phyloP scores from a whole-genome alignment of 73 alveolate species.

The Breviolum minutum region DNA sequence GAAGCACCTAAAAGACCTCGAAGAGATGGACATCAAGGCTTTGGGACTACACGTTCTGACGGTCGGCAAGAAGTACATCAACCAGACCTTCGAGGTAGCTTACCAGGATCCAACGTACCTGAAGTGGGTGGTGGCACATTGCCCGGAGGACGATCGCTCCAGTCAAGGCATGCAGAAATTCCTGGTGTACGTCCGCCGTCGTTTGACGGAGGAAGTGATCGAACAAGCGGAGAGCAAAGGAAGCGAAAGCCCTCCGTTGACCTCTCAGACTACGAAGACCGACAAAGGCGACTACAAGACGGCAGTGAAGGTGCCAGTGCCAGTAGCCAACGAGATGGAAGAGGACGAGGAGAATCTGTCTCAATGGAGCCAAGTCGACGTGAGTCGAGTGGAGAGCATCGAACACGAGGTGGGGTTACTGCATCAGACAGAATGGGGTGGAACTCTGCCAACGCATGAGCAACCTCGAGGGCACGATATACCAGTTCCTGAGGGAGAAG shows the following conservation, averaged over 20 bases:
- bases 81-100: neutral
- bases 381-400: too few species aligned
- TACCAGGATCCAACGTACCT: neutral
- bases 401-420: too few species aligned
- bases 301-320: neutral
- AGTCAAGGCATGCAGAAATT: neutral
- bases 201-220: neutral
- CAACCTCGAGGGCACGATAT: neutral
- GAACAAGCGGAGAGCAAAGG: neutral
- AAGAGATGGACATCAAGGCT: neutral
- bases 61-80: neutral
- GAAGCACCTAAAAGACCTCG: neutral
- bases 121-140: neutral
- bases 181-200: neutral
- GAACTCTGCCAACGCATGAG: neutral
- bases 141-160: neutral
- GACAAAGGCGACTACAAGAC: neutral
- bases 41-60: too few species aligned
- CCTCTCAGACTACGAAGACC: neutral
- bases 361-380: too few species aligned
- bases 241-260: neutral
- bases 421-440: neutral
- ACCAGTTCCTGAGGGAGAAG: neutral
- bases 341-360: neutral
- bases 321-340: neutral